phyloP scores from a whole-genome alignment of 805 yeast species.

The Pichia deserticola region DNA sequence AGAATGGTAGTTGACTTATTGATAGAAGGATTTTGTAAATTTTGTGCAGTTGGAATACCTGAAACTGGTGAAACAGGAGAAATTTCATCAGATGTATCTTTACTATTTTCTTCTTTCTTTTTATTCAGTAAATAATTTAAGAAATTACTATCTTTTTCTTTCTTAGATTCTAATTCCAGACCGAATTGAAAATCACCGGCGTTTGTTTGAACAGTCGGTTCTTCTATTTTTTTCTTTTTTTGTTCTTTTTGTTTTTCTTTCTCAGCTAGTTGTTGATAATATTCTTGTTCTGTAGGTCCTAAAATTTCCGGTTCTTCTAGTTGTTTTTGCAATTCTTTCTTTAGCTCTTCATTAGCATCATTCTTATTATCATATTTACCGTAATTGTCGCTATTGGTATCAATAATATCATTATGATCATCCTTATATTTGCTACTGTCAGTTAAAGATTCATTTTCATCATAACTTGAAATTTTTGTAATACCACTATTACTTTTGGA shows the following conservation, averaged over 20 bases:
- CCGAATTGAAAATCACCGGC: slow-evolving; percentile 16
- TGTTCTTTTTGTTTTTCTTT: neutral
- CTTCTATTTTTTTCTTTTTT: neutral
- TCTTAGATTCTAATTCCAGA: slow-evolving; percentile 14
- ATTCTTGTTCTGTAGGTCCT: slow-evolving; percentile 12
- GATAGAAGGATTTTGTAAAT: too few relatives aligned
- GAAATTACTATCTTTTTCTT: slow-evolving; percentile 18
- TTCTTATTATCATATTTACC: neutral
- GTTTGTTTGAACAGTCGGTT: neutral
- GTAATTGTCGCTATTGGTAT: too few relatives aligned
- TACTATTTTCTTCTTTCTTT: too few relatives aligned
- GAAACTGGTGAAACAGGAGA: too few relatives aligned
- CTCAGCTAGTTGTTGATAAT: neutral
- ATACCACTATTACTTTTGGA: neutral
- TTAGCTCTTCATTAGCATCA: neutral
- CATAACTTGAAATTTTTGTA: neutral
- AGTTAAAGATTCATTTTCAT: neutral
- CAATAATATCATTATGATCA: neutral
- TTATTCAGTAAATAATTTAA: slow-evolving; percentile 15
- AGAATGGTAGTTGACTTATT: too few relatives aligned
- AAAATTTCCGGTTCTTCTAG: slow-evolving; percentile 9
- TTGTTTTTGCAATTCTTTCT: slow-evolving; percentile 4
- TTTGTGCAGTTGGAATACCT: too few relatives aligned
- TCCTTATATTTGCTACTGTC: too few relatives aligned
- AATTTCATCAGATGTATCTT: too few relatives aligned